Conservation (phyloP, 2,329 filamentous ascomycete genomes). For the Alternaria ventricosa region DNA sequence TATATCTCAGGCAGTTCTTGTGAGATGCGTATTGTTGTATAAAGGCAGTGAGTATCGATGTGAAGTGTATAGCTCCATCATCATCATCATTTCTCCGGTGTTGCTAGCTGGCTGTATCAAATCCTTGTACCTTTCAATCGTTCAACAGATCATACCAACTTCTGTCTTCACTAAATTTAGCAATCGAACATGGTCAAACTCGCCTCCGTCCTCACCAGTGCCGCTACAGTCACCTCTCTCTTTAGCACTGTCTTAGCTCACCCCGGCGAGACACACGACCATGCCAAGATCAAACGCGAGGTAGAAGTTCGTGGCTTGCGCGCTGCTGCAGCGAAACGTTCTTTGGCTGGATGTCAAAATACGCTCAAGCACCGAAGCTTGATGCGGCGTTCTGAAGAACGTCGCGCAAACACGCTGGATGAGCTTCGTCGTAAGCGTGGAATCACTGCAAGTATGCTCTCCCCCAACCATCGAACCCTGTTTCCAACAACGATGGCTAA, state of each 20-base stretch:
- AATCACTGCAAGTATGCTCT: constrained; percentile 23
- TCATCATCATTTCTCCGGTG: not conserved
- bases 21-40: not conserved
- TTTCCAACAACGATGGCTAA: not conserved
- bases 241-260: constrained; percentile 31
- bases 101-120: not conserved
- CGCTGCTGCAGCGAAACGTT: constrained; percentile 26
- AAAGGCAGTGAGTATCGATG: not conserved
- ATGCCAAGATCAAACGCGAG: constrained; percentile 37
- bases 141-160: not conserved
- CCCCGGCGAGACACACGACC: constrained; percentile 44
- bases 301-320: constrained; percentile 33
- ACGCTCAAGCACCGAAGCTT: constrained; percentile 25
- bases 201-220: constrained; percentile 9
- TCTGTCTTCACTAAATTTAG: not conserved
- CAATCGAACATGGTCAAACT: not conserved
- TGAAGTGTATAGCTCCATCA: not conserved
- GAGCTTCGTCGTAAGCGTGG: constrained; percentile 33
- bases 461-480: rapidly evolving
- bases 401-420: constrained; percentile 25
- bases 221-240: constrained; percentile 24
- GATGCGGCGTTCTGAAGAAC: constrained; percentile 25
- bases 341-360: constrained; percentile 25
- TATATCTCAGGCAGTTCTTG: not conserved
- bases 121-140: not conserved